Conservation (phyloP, 805 yeast species). For the Saccharomycopsis amapae region DNA sequence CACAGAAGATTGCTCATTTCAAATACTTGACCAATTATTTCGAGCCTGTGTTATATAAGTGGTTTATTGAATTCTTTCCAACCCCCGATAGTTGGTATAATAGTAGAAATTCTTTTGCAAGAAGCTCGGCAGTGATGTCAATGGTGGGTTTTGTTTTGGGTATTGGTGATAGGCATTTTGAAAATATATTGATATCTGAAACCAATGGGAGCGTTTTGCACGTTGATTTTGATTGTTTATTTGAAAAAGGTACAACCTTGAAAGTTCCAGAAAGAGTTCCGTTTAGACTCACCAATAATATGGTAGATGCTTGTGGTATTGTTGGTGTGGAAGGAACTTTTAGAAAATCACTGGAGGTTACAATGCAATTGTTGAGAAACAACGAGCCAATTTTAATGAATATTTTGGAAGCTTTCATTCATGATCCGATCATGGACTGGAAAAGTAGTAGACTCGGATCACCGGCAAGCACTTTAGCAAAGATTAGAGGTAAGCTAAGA, state of each 20-base stretch:
- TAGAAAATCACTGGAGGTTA: conserved; percentile 78
- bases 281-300: conserved; percentile 80
- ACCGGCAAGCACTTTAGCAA: conserved; percentile 64
- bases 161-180: conserved; percentile 94
- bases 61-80: conserved; percentile 86
- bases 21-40: conserved; percentile 28
- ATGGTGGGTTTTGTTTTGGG: conserved; percentile 93
- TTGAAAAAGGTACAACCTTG: conserved; percentile 69
- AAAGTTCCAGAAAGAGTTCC: conserved; percentile 93
- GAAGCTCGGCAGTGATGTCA: conserved; percentile 93
- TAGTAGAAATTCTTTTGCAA: conserved; percentile 64
- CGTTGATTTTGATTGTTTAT: conserved; percentile 94
- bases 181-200: conserved; percentile 71
- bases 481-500: conserved; percentile 70
- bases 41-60: conserved; percentile 71
- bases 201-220: conserved; percentile 76
- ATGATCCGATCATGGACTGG: conserved; percentile 88
- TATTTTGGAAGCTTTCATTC: conserved; percentile 82
- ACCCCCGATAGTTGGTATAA: conserved; percentile 85
- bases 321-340: conserved; percentile 89
- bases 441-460: conserved; percentile 32
- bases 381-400: conserved; percentile 85
- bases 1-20: conserved; percentile 34
- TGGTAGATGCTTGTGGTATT: conserved; percentile 88
- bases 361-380: conserved; percentile 60